Conservation (phyloP, 495 filamentous ascomycete genomes). For the Rhypophila decipiens region DNA sequence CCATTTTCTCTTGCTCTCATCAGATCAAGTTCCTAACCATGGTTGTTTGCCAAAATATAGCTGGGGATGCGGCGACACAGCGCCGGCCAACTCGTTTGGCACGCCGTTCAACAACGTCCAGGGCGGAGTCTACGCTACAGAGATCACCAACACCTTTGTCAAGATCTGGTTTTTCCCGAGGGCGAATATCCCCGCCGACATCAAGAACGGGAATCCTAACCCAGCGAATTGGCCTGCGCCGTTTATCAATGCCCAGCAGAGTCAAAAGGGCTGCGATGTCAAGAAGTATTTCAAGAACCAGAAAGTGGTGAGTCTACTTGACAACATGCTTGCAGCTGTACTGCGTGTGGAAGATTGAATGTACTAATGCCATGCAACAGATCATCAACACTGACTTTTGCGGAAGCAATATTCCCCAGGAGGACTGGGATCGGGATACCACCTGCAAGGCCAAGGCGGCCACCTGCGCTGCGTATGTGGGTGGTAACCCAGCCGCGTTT, state of each 20-base stretch:
- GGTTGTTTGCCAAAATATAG: too few relatives aligned
- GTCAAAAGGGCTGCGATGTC: constrained; percentile 51
- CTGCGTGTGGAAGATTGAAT: not conserved
- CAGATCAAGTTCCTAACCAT: too few relatives aligned
- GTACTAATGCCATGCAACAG: not conserved
- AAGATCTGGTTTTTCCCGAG: constrained; percentile 71
- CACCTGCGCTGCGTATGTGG: constrained; percentile 59
- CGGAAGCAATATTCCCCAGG: constrained; percentile 53
- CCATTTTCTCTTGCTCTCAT: not conserved
- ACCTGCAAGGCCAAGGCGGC: constrained; percentile 57
- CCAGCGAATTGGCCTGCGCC: constrained; percentile 58
- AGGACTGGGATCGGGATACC: constrained; percentile 45
- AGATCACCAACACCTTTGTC: constrained; percentile 59
- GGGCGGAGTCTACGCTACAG: constrained; percentile 68
- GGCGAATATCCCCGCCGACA: constrained; percentile 49
- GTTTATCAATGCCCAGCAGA: constrained; percentile 52
- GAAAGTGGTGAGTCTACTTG: constrained; percentile 47
- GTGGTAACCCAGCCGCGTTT: constrained; percentile 50
- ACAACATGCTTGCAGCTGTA: not conserved
- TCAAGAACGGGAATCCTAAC: constrained; percentile 54
- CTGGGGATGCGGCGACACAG: constrained; percentile 29
- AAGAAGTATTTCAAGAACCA: constrained; percentile 58
- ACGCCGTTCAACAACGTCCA: constrained; percentile 59
- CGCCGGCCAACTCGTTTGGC: constrained; percentile 48
- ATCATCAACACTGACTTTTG: constrained; percentile 77